These are phyloP conservation scores for Solanum etuberosum DNA, from an alignment of 257 asterid species.

Conservation along the genomic window DNA sequence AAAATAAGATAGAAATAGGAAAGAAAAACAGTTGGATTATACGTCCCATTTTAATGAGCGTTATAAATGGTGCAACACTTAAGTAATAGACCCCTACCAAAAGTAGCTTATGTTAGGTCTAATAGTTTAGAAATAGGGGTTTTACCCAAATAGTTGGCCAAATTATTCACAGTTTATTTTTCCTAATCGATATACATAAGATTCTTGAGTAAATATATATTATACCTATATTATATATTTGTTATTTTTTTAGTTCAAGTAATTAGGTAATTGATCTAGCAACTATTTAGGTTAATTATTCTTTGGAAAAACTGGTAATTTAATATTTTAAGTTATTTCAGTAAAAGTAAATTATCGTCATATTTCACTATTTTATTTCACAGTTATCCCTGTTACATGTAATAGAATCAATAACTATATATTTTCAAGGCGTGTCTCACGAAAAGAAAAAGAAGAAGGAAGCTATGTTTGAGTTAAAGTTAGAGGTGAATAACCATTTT, in stretches of 20 bases:
- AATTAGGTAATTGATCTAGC: not conserved
- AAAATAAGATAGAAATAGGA: not conserved
- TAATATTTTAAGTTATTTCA: too few species aligned
- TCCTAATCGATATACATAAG: not conserved
- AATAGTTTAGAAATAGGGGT: not conserved
- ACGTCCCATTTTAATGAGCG: not conserved
- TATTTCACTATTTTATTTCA: too few species aligned
- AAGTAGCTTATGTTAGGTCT: not conserved
- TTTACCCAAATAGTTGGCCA: not conserved
- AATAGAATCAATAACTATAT: not conserved
- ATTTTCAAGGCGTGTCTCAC: not conserved
- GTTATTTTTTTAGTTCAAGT: not conserved
- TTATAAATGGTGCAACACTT: not conserved
- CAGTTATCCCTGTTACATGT: fast-evolving
- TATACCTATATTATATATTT: not conserved
- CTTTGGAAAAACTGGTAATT: not conserved
- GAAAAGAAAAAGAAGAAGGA: not conserved
- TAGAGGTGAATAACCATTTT: not conserved
- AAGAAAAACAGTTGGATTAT: not conserved
- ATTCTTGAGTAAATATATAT: not conserved
- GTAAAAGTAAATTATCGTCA: not conserved
- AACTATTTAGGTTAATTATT: not conserved
- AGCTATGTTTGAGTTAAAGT: not conserved
- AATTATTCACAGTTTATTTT: not conserved
- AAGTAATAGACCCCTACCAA: not conserved